phyloP scores from a whole-genome alignment of 2,329 filamentous ascomycete genomes.

The Fusarium transvaalense region DNA sequence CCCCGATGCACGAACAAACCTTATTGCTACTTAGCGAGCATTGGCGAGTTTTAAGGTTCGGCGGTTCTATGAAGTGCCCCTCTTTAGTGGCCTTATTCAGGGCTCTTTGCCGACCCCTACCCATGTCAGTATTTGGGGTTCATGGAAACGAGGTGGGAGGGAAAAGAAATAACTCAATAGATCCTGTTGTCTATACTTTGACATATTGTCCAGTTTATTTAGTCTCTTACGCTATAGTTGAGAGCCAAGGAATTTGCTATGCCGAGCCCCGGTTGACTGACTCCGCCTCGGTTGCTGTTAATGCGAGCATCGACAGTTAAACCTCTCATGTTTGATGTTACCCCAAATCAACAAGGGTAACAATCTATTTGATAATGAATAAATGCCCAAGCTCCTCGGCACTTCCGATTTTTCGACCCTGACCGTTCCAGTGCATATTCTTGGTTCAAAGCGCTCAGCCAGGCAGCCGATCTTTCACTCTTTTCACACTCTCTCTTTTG shows the following conservation, averaged over 20 bases:
- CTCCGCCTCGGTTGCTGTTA: background rate
- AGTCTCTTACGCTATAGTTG: background rate
- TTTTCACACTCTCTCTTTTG: background rate
- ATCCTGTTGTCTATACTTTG: accelerated
- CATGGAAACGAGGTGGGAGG: background rate
- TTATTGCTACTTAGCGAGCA: background rate
- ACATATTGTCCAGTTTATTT: background rate
- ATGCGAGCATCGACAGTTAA: conserved; percentile 2
- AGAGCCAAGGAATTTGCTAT: background rate
- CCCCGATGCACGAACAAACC: background rate
- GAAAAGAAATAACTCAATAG: background rate
- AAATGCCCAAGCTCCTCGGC: background rate
- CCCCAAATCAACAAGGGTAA: background rate
- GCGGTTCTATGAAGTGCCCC: background rate
- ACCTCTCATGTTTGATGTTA: conserved; percentile 1
- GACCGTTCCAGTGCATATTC: background rate
- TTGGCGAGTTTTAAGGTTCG: conserved; percentile 8
- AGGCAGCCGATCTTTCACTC: background rate
- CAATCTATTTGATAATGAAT: conserved; percentile 5
- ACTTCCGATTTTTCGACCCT: background rate
- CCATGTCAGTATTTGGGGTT: background rate
- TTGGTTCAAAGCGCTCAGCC: background rate
- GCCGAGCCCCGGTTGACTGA: background rate
- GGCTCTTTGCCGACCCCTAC: background rate
- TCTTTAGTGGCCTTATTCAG: background rate